Evolutionary conservation across 768 basidiomycete species (phyloP), one percentile per base, ranked within the genome.

Genomic region (Melanogaster broomeanus): DNA sequence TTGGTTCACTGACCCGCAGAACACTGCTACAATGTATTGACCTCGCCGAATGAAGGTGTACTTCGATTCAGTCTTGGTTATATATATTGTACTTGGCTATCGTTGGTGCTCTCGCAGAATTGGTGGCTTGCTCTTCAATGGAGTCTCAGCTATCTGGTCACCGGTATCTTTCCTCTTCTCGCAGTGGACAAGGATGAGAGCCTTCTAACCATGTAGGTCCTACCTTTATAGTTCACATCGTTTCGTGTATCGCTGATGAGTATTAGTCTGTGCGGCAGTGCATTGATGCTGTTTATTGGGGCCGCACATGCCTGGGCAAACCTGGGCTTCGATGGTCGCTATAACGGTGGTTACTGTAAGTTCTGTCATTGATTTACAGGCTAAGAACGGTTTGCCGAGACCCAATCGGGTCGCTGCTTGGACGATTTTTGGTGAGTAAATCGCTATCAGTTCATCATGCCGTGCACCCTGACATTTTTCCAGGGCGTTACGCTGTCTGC

Each of bases 51-150:
- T 25, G 56, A 57, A 77, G 67, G 74, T 93, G 44, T 82, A 91
- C 59, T 93, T 94, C 63, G 91, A 94, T 66, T 91, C 90, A 2
- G 83, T 93, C 13, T 90, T 94, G 10, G 45, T 82, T 3, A 44
- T 78, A 1, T 92, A 3, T 53, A 79, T 27, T 61, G 61, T 7
- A 61, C 73, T n/a, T 84, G 82, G 84, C 72, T 76, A 0, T 52
- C 64, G 4, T 61, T 65, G 11, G 57, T 69, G 33, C 59, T 71
- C 15, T 39, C 56, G 31, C 41, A 59, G 57, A 52, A 70, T 15
- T 34, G 56, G 69, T 42, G 42, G 7, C 60, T 76, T 27, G 50
- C 70, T 1, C 33, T 63, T 0, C 51, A 60, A 1, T 91, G 87
- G 87, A 59, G 63, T 2, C 18, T 61, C 15, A 72, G 75, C 6